Conservation (phyloP, 768 basidiomycete species). For the Suillus plorans region DNA sequence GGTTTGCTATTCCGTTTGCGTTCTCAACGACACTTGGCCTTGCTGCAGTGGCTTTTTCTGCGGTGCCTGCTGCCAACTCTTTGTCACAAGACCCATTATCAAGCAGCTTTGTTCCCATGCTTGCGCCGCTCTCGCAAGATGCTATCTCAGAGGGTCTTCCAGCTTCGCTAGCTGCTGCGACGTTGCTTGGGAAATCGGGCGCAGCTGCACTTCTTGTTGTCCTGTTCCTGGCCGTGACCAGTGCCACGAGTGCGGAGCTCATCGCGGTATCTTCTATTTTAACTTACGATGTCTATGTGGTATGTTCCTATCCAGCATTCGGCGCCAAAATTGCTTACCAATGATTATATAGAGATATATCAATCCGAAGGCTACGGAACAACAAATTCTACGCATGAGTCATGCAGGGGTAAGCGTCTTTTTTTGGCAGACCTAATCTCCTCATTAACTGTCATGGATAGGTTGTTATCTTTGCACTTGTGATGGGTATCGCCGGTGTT, state of each 20-base stretch:
- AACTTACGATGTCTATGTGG: conserved; percentile 87
- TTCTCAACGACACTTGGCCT: conserved; percentile 89
- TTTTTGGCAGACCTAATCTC: neutral
- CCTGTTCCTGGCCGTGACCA: conserved; percentile 85
- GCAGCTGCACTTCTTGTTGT: conserved; percentile 77
- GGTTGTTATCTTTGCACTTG: conserved; percentile 69
- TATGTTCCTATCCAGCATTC: conserved; percentile 17
- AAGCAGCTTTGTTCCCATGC: conserved; percentile 47
- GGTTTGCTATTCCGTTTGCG: conserved; percentile 84
- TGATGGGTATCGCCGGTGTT: conserved; percentile 80
- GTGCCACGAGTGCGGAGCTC: conserved; percentile 84
- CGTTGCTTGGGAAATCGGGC: conserved; percentile 77
- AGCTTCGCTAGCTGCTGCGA: conserved; percentile 79
- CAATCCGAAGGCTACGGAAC: conserved; percentile 78
- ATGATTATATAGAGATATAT: conserved; percentile 58
- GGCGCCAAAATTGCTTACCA: neutral
- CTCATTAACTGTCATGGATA: conserved; percentile 20
- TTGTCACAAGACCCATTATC: conserved; percentile 39
- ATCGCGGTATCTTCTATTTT: conserved; percentile 85
- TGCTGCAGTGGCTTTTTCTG: conserved; percentile 78
- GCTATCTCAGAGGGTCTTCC: conserved; percentile 91
- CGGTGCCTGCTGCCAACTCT: conserved; percentile 32
- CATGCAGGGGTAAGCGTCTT: conserved; percentile 54
- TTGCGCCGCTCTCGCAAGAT: conserved; percentile 43
- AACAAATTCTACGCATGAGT: conserved; percentile 65